Evolutionary conservation across 2,329 filamentous ascomycete genomes (phyloP).

Genomic region (Trichoderma guizhouense): DNA sequence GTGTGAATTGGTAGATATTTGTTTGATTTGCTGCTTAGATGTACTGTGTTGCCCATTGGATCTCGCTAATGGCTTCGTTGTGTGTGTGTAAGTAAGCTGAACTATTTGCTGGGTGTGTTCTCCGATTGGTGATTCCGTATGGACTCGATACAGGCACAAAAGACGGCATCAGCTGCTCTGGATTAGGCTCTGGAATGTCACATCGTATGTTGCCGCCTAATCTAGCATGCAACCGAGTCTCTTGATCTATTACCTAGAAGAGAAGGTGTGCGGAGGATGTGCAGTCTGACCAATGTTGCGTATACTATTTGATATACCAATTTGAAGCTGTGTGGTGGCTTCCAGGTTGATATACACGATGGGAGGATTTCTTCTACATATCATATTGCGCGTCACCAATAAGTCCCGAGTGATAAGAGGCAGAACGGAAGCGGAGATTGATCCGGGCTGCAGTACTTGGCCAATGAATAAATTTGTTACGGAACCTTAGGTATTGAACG

Average conservation of each 20-base stretch:
- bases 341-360: no score
- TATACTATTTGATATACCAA: not conserved
- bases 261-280: not conserved
- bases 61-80: not conserved
- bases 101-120: not conserved
- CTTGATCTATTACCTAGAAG: not conserved
- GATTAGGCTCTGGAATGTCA: not conserved
- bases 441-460: no score
- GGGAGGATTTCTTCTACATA: no score
- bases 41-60: not conserved
- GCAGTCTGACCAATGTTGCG: not conserved
- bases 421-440: no score
- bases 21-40: no score
- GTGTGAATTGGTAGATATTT: not conserved
- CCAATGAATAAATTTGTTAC: no score
- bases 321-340: not conserved
- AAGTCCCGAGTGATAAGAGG: no score
- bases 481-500: no score
- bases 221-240: not conserved
- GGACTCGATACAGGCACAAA: not conserved
- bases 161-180: not conserved
- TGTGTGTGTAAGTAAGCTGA: not conserved
- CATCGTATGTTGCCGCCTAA: constrained; percentile 6
- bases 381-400: no score
- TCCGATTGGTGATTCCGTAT: not conserved